Conservation (phyloP, 768 basidiomycete genomes). For the Rickenella mellea region DNA sequence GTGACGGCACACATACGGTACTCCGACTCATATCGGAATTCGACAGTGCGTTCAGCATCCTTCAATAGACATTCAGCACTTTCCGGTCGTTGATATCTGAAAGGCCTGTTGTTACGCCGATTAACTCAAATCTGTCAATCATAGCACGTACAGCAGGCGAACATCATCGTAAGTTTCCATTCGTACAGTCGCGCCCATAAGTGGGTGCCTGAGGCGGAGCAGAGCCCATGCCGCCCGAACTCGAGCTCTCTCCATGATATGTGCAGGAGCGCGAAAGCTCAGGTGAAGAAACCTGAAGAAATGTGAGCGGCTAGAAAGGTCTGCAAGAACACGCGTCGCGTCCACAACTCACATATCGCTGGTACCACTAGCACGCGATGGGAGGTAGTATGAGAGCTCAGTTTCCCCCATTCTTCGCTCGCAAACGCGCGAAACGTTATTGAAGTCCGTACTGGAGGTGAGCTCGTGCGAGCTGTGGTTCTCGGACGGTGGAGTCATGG, state of each 20-base stretch:
- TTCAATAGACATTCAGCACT: no score
- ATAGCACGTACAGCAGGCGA: slow-evolving; percentile 58
- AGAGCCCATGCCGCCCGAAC: slow-evolving; percentile 63
- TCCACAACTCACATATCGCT: slow-evolving; percentile 66
- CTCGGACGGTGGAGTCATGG: no score
- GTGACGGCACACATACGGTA: no score
- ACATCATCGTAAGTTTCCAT: slow-evolving; percentile 59
- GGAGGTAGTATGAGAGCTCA: slow-evolving; percentile 73
- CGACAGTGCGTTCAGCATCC: no score
- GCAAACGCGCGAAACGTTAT: no score
- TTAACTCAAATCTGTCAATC: no score
- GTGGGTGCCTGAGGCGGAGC: slow-evolving; percentile 58
- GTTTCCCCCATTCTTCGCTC: slow-evolving; percentile 63
- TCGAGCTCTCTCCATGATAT: slow-evolving; percentile 33
- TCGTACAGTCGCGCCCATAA: slow-evolving; percentile 52
- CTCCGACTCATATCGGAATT: no score
- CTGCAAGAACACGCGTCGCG: neutral
- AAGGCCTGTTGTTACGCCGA: no score
- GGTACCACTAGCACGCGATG: slow-evolving; percentile 67
- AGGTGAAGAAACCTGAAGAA: slow-evolving; percentile 70
- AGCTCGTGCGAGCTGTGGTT: no score
- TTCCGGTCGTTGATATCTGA: no score
- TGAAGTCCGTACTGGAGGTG: no score
- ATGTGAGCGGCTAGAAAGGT: neutral
- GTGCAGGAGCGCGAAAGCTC: slow-evolving; percentile 43